Evolutionary conservation across 345 rosid genomes (phyloP).

Genomic region (Aethionema arabicum): DNA sequence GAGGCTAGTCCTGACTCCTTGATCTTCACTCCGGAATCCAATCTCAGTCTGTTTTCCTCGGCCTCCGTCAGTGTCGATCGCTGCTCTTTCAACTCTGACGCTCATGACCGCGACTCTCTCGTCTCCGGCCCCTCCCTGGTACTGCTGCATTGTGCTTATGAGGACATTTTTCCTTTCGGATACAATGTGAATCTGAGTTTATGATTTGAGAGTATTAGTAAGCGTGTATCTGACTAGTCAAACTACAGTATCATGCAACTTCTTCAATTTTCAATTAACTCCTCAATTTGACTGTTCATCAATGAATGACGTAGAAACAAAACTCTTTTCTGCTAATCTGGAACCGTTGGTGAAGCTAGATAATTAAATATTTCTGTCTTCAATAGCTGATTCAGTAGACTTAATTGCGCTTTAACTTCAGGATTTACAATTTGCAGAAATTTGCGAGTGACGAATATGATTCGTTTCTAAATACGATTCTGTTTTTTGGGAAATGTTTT

Average conservation of each 20-base stretch:
- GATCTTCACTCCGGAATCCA: constrained; percentile 75
- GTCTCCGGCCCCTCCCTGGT: constrained; percentile 75
- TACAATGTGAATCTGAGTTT: constrained; percentile 8
- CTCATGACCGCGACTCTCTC: constrained; percentile 65
- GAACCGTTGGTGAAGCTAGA: background rate
- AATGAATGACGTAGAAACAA: background rate
- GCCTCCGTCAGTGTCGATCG: constrained; percentile 90
- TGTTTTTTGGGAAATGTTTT: too few relatives aligned
- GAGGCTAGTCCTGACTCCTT: constrained; percentile 85
- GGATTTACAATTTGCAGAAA: background rate
- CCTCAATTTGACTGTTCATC: constrained; percentile 15
- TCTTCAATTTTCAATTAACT: background rate
- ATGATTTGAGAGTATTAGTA: background rate
- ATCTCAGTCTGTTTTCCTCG: constrained; percentile 82
- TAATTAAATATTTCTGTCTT: background rate
- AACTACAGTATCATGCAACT: constrained; percentile 18
- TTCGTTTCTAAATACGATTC: background rate
- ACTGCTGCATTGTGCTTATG: constrained; percentile 19
- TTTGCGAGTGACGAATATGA: constrained; percentile 4
- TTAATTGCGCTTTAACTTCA: constrained; percentile 2
- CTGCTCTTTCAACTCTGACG: constrained; percentile 85
- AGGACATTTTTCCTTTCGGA: background rate
- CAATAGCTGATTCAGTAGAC: constrained; percentile 1
- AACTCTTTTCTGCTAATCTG: constrained; percentile 9
- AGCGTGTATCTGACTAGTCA: constrained; percentile 24